phyloP scores from a whole-genome alignment of 139 green algal genomes.

The Raphidocelis subcapitata region DNA sequence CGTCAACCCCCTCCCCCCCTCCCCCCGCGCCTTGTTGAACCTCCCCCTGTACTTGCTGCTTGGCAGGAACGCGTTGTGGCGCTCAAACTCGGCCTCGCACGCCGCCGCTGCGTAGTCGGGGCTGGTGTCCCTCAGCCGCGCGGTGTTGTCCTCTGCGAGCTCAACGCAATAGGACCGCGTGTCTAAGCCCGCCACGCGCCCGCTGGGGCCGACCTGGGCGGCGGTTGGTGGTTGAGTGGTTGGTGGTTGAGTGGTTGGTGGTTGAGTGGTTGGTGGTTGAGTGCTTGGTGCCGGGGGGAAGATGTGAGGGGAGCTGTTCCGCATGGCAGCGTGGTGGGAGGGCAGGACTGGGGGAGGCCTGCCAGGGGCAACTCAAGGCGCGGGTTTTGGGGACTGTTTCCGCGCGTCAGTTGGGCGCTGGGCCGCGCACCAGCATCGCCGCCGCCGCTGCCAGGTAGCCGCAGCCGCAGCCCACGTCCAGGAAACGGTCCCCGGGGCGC shows the following conservation, averaged over 20 bases:
- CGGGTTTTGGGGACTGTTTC: too few species aligned
- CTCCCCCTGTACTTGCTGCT: background rate
- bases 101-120: conserved; percentile 28
- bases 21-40: conserved; percentile 3
- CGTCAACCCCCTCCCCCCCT: too few species aligned
- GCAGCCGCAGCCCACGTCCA: background rate
- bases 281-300: too few species aligned
- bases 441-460: background rate
- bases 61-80: conserved; percentile 51
- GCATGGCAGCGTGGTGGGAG: too few species aligned
- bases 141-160: background rate
- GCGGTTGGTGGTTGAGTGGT: too few species aligned
- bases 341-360: too few species aligned
- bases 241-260: too few species aligned
- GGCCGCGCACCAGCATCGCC: background rate
- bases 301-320: too few species aligned
- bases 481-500: background rate
- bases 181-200: background rate
- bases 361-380: too few species aligned
- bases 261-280: too few species aligned
- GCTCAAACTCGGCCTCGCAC: conserved; percentile 31
- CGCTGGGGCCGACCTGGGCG: background rate
- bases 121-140: background rate
- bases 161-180: background rate
- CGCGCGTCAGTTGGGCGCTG: too few species aligned